Percentiles rank a stretch among this genome's conserved stretches.
Conservation (phyloP, 768 basidiomycete species). For the Rhizopogon vesiculosus region DNA sequence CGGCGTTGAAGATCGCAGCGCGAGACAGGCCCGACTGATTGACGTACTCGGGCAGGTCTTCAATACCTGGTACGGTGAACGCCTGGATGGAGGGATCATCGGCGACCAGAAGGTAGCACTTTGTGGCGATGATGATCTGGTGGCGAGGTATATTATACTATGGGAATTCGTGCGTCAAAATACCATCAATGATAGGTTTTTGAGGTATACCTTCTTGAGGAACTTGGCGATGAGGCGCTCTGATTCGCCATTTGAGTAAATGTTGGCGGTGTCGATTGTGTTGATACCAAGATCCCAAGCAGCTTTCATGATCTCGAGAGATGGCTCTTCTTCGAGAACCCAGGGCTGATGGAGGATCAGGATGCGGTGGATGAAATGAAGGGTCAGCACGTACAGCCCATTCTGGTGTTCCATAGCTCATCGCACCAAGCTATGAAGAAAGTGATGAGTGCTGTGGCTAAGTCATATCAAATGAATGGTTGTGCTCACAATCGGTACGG, state of each 20-base stretch:
- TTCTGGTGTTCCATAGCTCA: slow-evolving; percentile 22
- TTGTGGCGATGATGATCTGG: slow-evolving; percentile 28
- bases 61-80: neutral
- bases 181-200: neutral
- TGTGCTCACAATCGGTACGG: slow-evolving; percentile 26
- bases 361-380: neutral
- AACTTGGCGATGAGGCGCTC: slow-evolving; percentile 34
- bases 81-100: slow-evolving; percentile 1
- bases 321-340: slow-evolving; percentile 22
- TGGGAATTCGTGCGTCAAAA: neutral
- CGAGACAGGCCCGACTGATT: slow-evolving; percentile 32
- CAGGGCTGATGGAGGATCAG: slow-evolving; percentile 11
- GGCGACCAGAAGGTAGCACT: slow-evolving; percentile 17
- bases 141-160: slow-evolving; percentile 29
- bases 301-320: slow-evolving; percentile 29
- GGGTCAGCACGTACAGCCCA: slow-evolving; percentile 18
- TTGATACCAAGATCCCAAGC: slow-evolving; percentile 38
- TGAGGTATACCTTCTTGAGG: slow-evolving; percentile 23
- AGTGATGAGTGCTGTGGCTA: neutral
- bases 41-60: slow-evolving; percentile 13
- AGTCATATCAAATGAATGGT: no score
- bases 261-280: slow-evolving; percentile 35
- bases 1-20: slow-evolving; percentile 32
- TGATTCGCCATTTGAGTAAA: slow-evolving; percentile 32
- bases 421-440: slow-evolving; percentile 19